Evolutionary conservation across 2,329 filamentous ascomycete species (phyloP), one percentile per base, ranked within the genome.

Genomic region (Pseudopyrenochaeta lycopersici): DNA sequence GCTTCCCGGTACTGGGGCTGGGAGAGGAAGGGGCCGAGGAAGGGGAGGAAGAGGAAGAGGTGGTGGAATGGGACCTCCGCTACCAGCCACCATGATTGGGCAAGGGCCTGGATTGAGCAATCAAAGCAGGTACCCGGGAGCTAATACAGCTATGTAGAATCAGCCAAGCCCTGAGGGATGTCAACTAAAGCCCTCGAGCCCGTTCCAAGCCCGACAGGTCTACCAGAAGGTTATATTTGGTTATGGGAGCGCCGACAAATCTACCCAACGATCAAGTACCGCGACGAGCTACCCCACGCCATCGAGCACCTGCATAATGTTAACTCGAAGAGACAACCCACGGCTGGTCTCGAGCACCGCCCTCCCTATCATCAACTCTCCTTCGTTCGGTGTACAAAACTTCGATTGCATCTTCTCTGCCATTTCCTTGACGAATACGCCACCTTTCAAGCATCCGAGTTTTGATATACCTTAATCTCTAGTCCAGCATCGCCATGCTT

Each of bases 1-100:
- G 60, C 74, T 97, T 23, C 88, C 88, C 5, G 78, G 78, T 5
- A 68, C 76, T 35, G 72, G 74, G 6, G 55, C 76, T 32, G 71
- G 74, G 2, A 53, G 74, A 33, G 62, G 73, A 39, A 64, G 73
- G 7, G 66, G 71, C 42, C 65, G 73, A 12, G 73, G 70, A 7
- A 56, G 63, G 20, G 60, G 68, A 36, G 62, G 52, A 35, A 60
- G 68, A 36, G 62, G 52, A 35, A 56, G 72, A 49, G 70, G 75
- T 3, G 67, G 72, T 35, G 68, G 70, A 9, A 73, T 71, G 14
- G 61, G 62, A 11, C 50, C 57, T 23, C 63, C 63, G 10, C 58
- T 62, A 20, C 58, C 58, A 14, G 67, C 63, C n/a, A 62, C 66
- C 0, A 67, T 66, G 55, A 64, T 71, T 59, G 62, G 58, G 4